These are phyloP conservation scores for Leptographium procerum DNA, from an alignment of 2,329 filamentous ascomycete species.

Conservation along the genomic window DNA sequence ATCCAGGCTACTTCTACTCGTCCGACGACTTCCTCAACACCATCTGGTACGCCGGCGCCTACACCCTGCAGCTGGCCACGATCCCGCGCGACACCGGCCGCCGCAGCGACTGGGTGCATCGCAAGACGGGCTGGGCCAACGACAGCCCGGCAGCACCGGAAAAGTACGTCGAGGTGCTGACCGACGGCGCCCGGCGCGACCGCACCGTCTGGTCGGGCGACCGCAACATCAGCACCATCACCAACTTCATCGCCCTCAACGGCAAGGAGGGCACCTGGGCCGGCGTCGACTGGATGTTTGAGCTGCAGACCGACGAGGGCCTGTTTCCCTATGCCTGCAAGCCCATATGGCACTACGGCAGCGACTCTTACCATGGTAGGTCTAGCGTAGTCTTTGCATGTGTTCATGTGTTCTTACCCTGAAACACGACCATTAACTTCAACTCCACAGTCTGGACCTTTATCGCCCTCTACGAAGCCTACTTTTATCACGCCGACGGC, in stretches of 20 bases:
- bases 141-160: constrained; percentile 21
- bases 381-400: too few species aligned
- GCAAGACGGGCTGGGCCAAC: constrained; percentile 26
- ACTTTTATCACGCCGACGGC: not conserved
- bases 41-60: constrained; percentile 38
- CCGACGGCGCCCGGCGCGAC: constrained; percentile 43
- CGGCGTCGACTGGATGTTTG: not conserved
- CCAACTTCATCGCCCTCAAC: not conserved
- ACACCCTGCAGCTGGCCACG: constrained; percentile 26
- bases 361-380: not conserved
- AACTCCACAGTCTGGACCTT: not conserved
- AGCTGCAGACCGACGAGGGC: not conserved
- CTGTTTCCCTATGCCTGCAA: not conserved
- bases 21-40: constrained; percentile 39
- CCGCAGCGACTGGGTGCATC: constrained; percentile 18
- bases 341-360: not conserved
- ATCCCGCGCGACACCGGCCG: constrained; percentile 19
- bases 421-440: not conserved
- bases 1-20: constrained; percentile 40
- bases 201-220: constrained; percentile 46
- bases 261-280: not conserved
- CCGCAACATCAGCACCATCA: not conserved
- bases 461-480: not conserved
- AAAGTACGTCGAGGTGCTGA: constrained; percentile 17
- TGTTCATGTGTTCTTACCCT: too few species aligned